Percentiles rank a stretch among this genome's conserved stretches.
phyloP scores from a whole-genome alignment of 208 protist genomes.

The Eutreptiella sp. region DNA sequence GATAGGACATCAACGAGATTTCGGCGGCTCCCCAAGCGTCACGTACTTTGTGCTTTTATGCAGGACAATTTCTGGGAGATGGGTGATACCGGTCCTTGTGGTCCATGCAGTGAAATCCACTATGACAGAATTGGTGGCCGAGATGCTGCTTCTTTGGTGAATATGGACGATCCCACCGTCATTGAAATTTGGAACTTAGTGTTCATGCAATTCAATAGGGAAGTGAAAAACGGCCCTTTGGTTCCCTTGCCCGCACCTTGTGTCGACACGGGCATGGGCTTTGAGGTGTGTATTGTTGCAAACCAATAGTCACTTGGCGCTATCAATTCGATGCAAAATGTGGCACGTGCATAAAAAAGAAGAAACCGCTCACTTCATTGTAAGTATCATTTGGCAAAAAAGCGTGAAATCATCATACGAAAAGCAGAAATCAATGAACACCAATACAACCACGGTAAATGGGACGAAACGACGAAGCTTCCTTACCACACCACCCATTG shows the following conservation, averaged over 20 bases:
- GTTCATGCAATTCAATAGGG: slow-evolving; percentile 97
- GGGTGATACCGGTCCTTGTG: slow-evolving; percentile 96
- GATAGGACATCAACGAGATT: slow-evolving; percentile 58
- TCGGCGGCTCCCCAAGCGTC: slow-evolving; percentile 84
- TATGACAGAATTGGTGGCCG: slow-evolving; percentile 95
- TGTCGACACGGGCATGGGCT: slow-evolving; percentile 97
- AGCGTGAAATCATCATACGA: too few relatives aligned
- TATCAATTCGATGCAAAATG: too few relatives aligned
- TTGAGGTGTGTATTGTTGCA: too few relatives aligned
- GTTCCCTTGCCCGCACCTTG: slow-evolving; percentile 77
- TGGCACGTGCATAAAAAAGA: too few relatives aligned
- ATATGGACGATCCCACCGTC: slow-evolving; percentile 96
- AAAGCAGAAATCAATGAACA: too few relatives aligned
- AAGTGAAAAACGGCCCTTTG: slow-evolving; percentile 72
- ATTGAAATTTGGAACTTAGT: slow-evolving; percentile 99
- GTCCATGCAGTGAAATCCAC: slow-evolving; percentile 97
- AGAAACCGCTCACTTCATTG: too few relatives aligned
- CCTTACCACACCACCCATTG: too few relatives aligned
- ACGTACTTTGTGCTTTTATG: slow-evolving; percentile 78
- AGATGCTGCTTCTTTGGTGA: slow-evolving; percentile 90
- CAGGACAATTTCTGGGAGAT: slow-evolving; percentile 99
- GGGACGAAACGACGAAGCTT: too few relatives aligned
- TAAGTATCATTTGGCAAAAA: too few relatives aligned
- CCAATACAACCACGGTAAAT: too few relatives aligned
- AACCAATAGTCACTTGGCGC: too few relatives aligned